These are phyloP conservation scores for Tuber melanosporum DNA, from an alignment of 495 filamentous ascomycete genomes.

Conservation along the genomic window DNA sequence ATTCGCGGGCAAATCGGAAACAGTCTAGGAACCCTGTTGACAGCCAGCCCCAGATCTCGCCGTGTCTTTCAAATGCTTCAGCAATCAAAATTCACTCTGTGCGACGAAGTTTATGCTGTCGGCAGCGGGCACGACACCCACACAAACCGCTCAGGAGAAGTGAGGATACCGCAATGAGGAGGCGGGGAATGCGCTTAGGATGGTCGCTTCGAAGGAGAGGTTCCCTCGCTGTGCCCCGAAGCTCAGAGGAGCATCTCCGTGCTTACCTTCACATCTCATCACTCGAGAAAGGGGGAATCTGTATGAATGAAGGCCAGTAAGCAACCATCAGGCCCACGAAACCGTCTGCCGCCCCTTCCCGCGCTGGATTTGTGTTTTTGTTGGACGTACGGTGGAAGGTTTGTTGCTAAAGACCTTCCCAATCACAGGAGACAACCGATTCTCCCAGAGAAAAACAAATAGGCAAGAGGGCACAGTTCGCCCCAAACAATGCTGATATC, in stretches of 20 bases:
- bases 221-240: neutral
- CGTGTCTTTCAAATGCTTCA: neutral
- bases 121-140: neutral
- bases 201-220: neutral
- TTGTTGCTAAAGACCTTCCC: neutral
- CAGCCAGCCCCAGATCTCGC: neutral
- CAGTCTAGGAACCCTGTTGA: neutral
- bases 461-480: neutral
- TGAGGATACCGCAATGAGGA: neutral
- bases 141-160: neutral
- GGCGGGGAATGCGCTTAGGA: neutral
- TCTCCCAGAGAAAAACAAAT: neutral
- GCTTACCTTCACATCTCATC: neutral
- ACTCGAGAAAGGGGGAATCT: neutral
- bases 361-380: neutral
- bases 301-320: neutral
- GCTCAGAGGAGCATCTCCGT: neutral
- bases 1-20: neutral
- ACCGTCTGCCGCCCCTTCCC: neutral
- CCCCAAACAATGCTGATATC: neutral
- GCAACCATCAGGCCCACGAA: neutral
- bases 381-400: neutral
- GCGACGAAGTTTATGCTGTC: neutral
- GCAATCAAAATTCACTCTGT: neutral
- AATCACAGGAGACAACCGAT: neutral